These are phyloP conservation scores for Fraxinus latifolia DNA, from an alignment of 305 asterid species.

Conservation along the genomic window DNA sequence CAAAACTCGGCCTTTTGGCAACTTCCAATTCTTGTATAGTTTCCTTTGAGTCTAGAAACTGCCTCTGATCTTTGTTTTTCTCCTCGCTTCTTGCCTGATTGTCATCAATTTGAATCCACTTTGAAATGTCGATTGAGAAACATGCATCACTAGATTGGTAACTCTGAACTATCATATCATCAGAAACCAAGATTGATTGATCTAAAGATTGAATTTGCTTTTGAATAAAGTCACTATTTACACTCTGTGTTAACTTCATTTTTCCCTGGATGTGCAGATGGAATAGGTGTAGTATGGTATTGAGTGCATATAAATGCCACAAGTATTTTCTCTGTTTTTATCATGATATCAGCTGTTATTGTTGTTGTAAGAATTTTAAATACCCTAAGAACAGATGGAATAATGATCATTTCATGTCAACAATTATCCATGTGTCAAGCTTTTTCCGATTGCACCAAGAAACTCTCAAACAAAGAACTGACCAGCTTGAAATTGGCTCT, in stretches of 20 bases:
- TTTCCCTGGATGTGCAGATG: not conserved
- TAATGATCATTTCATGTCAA: not conserved
- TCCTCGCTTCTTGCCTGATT: not conserved
- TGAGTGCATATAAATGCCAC: not conserved
- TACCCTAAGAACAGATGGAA: not conserved
- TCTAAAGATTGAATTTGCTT: conserved; percentile 6
- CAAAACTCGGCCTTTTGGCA: conserved; percentile 13
- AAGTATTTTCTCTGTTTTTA: not conserved
- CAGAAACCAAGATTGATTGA: conserved; percentile 24
- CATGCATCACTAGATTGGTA: conserved; percentile 50
- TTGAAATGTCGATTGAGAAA: conserved; percentile 54
- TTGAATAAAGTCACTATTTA: conserved; percentile 4
- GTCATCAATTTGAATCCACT: conserved; percentile 25
- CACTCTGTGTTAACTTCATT: not conserved
- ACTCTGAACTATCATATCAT: conserved; percentile 32
- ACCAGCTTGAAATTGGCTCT: not conserved
- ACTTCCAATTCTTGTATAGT: not conserved
- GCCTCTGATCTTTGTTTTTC: not conserved
- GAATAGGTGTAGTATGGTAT: not conserved
- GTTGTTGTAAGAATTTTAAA: not conserved
- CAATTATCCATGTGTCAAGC: conserved; percentile 23
- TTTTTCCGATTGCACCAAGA: conserved; percentile 24
- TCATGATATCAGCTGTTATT: not conserved
- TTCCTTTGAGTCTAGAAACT: conserved; percentile 13
- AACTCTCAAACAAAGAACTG: not conserved